Evolutionary conservation across 768 basidiomycete species (phyloP), one percentile per base, ranked within the genome.

Genomic region (Psilocybe cyanescens): DNA sequence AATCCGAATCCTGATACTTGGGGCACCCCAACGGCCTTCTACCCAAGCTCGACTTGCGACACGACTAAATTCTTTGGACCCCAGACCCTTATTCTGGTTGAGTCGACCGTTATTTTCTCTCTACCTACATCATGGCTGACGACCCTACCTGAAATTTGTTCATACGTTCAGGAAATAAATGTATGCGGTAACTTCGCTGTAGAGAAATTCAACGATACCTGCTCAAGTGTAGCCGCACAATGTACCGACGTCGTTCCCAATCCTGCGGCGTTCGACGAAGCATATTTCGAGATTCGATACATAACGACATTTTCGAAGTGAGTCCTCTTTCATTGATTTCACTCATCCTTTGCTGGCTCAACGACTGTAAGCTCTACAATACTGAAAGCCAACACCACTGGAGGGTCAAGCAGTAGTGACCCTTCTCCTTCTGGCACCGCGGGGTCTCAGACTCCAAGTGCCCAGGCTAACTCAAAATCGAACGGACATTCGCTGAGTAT

Each of bases 171-270:
- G 59, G 59, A 60, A 54, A 60, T 60, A 12, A 45, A 60, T 19
- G 59, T 60, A 5, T 60, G 59, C 16, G 59, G 59, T 17, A 60
- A 60, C 59, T 60, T 60, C 14, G 59, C 59, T 11, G 59, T 60
- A 8, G 59, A 60, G 8, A 30, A 44, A 41, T 60, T 41, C 31
- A 29, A n/a, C 12, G 19, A 47, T 3, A 60, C 59, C 3, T 60
- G 59, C 45, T 60, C 59, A 4, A 31, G 51, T 6, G 59, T 60
- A 8, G 59, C 59, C 48, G 59, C 51, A 2, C n/a, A 55, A 48
- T 60, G 59, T 52, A 48, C 53, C 1, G 59, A 60, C 24, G 52
- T 60, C 45, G 59, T 60, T 3, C 59, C 59, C 1, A 46, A 46
- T 16, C 41, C 59, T 8, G 8, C 59, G 2, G 28, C 24, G 1